Base-by-base conservation (phyloP, 768 basidiomycete genomes). In the Rhizopogon rudus region DNA sequence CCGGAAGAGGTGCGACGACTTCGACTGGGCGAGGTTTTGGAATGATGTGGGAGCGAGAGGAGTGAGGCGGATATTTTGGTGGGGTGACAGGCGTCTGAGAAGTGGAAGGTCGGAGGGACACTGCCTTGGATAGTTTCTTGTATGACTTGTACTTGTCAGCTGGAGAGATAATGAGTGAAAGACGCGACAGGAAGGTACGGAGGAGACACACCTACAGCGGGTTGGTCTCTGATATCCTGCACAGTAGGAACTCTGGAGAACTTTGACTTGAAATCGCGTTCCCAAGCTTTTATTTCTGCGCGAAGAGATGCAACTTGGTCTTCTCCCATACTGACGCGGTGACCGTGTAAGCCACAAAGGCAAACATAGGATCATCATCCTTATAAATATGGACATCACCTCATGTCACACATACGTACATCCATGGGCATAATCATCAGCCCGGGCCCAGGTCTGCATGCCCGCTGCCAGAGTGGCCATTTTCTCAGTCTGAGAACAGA, bases 111-210 rank as follows among this genome's bases (percentile, higher is more conserved):
- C 61, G 59, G 17, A 75, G 77, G 8, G 73, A 75, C 43, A 71
- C 61, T 25, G 68, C 65, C 60, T 87, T 91, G 53, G 78, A 79
- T 37, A 91, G 77, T 56, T 79, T 83, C 77, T 91, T 92, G 77
- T 92, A 91, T 31, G 81, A 77, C 69, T 80, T 91, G 75, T 93
- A 93, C 68, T 87, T 91, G 60, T 82, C 79, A 57, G 87, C 90
- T 92, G 65, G 12, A 56, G 25, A 50, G 46, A 60, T 46, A 54
- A 52, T 60, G 57, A 65, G 62, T 61, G 54, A 40, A 50, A 39
- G 39, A 35, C 17, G 37, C 14, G 40, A 48, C 25, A 25, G 46
- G 46, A 59, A 22, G 33, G 44, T 37, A 42, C 50, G 12, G 53
- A 53, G 54, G 50, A 40, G 44, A 70, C 83, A 60, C 54, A 91